Conservation (phyloP, 2,329 filamentous ascomycete species). For the Passalora sequoiae region DNA sequence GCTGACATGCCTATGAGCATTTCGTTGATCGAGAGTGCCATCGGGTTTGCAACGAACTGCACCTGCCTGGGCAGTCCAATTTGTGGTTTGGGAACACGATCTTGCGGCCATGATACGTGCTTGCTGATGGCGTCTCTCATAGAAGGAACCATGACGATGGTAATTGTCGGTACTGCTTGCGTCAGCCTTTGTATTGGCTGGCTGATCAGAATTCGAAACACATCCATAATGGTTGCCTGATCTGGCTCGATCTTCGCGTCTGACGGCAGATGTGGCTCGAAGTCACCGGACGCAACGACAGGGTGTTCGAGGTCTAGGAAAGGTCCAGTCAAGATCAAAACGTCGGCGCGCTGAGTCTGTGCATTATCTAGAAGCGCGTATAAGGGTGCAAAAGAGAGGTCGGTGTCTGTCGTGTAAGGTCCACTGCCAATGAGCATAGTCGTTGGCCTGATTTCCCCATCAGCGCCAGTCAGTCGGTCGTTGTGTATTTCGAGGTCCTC, state of each 20-base stretch:
- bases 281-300: slow-evolving; percentile 59
- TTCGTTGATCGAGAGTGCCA: slow-evolving; percentile 85
- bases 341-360: slow-evolving; percentile 68
- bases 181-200: slow-evolving; percentile 66
- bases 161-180: slow-evolving; percentile 66
- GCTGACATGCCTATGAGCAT: slow-evolving; percentile 73
- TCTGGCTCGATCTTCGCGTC: slow-evolving; percentile 52
- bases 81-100: slow-evolving; percentile 63
- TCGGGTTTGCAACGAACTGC: slow-evolving; percentile 80
- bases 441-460: slow-evolving; percentile 61
- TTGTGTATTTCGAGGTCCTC: slow-evolving; percentile 63
- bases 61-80: slow-evolving; percentile 73
- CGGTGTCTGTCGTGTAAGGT: slow-evolving; percentile 88
- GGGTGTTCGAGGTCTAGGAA: slow-evolving; percentile 93
- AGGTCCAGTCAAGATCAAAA: slow-evolving; percentile 73
- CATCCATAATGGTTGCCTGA: slow-evolving; percentile 69
- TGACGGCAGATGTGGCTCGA: slow-evolving; percentile 41
- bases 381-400: slow-evolving; percentile 83
- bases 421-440: slow-evolving; percentile 75
- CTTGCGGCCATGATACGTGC: slow-evolving; percentile 82
- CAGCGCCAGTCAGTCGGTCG: slow-evolving; percentile 59
- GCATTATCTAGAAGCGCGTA: slow-evolving; percentile 75
- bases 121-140: slow-evolving; percentile 75
- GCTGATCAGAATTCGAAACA: slow-evolving; percentile 78
- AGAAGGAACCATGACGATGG: slow-evolving; percentile 77